These are phyloP conservation scores for Ceratocystiopsis sp. DNA, from an alignment of 2,329 filamentous ascomycete genomes.

Conservation along the genomic window DNA sequence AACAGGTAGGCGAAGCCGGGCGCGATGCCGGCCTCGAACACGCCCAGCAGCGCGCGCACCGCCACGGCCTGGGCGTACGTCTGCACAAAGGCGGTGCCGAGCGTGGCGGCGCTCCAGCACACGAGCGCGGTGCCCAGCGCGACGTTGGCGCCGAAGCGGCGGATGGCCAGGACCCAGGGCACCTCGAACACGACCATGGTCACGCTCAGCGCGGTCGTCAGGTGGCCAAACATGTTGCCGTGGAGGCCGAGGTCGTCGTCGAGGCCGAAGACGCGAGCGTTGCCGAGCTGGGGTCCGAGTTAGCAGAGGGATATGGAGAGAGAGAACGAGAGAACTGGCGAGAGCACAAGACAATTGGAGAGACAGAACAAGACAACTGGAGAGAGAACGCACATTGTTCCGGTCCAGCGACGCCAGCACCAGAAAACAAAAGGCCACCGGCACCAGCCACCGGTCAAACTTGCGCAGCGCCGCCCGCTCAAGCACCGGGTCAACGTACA, in stretches of 20 bases:
- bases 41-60: slow-evolving; percentile 4
- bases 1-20: slow-evolving; percentile 15
- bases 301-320: too few relatives aligned
- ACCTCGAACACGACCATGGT: slow-evolving; percentile 5
- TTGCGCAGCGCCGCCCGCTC: slow-evolving; percentile 7
- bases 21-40: slow-evolving; percentile 14
- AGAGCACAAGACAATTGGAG: neutral
- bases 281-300: slow-evolving; percentile 3
- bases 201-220: slow-evolving; percentile 6
- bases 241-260: slow-evolving; percentile 1
- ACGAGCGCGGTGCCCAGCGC: slow-evolving; percentile 1
- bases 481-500: slow-evolving; percentile 7
- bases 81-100: slow-evolving; percentile 5
- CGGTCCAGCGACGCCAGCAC: slow-evolving; percentile 3
- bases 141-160: slow-evolving; percentile 5
- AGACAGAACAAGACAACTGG: neutral
- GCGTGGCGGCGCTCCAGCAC: slow-evolving; percentile 4
- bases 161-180: slow-evolving; percentile 6
- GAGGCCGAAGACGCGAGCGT: slow-evolving; percentile 4
- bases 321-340: too few relatives aligned
- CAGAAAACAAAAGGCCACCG: slow-evolving; percentile 6
- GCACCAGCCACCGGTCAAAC: slow-evolving; percentile 8
- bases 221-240: slow-evolving; percentile 4
- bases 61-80: slow-evolving; percentile 6
- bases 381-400: neutral